A percentile compares a stretch with the other conserved stretches of the same genome.
Conservation (phyloP, 345 rosid species). For the Anacardium occidentale region DNA sequence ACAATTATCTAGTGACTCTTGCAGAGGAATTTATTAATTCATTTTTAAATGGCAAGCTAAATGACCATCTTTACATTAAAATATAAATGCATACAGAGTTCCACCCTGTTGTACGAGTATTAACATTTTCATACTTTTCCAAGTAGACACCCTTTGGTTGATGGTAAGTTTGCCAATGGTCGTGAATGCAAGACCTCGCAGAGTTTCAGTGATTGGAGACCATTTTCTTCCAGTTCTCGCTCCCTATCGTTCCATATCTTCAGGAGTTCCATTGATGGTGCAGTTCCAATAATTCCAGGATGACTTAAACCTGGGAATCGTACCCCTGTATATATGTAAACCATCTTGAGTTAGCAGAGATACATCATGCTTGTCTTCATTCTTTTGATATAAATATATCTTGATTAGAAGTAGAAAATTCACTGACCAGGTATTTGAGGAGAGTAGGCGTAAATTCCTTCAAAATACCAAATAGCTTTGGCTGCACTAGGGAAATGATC, state of each 20-base stretch:
- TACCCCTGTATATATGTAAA: slow-evolving; percentile 50
- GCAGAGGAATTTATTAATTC: background rate
- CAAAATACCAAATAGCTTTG: slow-evolving; percentile 93
- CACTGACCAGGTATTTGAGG: slow-evolving; percentile 82
- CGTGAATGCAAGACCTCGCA: slow-evolving; percentile 81
- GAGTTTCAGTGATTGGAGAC: slow-evolving; percentile 41
- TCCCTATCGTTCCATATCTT: slow-evolving; percentile 83
- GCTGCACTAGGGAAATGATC: slow-evolving; percentile 90
- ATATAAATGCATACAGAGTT: background rate
- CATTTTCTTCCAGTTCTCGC: slow-evolving; percentile 67
- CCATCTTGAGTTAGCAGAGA: slow-evolving; percentile 5
- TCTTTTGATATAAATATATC: background rate
- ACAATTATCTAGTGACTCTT: background rate
- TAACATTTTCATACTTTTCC: slow-evolving; percentile 48
- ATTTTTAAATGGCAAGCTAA: background rate
- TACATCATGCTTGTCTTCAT: background rate
- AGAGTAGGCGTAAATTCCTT: slow-evolving; percentile 88
- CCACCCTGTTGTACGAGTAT: background rate
- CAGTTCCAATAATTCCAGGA: slow-evolving; percentile 85
- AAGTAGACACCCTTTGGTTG: slow-evolving; percentile 66
- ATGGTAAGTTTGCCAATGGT: slow-evolving; percentile 76
- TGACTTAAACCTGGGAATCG: slow-evolving; percentile 87
- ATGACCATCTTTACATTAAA: background rate
- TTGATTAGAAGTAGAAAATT: background rate
- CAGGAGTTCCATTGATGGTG: slow-evolving; percentile 79